phyloP scores from a whole-genome alignment of 2,329 filamentous ascomycete species.

The Aplosporella prunicola region DNA sequence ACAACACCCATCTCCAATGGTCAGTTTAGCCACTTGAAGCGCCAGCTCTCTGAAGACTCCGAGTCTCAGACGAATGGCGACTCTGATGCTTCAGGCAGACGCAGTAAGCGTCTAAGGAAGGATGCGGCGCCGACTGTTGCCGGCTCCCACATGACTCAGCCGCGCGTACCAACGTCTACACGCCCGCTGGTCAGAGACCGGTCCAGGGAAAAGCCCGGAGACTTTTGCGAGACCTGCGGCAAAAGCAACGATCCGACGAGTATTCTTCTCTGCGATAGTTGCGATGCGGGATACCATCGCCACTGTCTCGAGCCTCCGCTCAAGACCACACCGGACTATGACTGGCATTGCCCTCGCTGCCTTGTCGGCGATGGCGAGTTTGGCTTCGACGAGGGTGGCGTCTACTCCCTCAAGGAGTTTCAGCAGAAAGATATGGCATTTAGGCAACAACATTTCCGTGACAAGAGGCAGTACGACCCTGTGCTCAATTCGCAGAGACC shows the following conservation, averaged over 20 bases:
- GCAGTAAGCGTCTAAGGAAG: slow-evolving; percentile 91
- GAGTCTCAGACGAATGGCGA: slow-evolving; percentile 54
- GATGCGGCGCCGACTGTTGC: slow-evolving; percentile 69
- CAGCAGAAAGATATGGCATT: slow-evolving; percentile 94
- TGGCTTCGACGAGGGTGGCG: slow-evolving; percentile 90
- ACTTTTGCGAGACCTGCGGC: slow-evolving; percentile 74
- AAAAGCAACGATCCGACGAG: slow-evolving; percentile 62
- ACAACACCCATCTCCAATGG: slow-evolving; percentile 42
- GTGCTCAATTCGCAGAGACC: slow-evolving; percentile 69
- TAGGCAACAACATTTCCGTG: slow-evolving; percentile 87
- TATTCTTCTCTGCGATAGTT: slow-evolving; percentile 80
- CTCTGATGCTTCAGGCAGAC: slow-evolving; percentile 45
- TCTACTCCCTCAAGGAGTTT: slow-evolving; percentile 92
- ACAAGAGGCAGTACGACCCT: slow-evolving; percentile 80
- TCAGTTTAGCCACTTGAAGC: slow-evolving; percentile 57
- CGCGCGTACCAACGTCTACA: slow-evolving; percentile 67
- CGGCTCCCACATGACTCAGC: slow-evolving; percentile 92
- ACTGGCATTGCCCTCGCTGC: slow-evolving; percentile 95
- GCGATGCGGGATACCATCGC: slow-evolving; percentile 80
- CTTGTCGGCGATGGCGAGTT: slow-evolving; percentile 94
- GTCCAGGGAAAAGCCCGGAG: slow-evolving; percentile 47
- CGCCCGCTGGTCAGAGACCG: slow-evolving; percentile 40
- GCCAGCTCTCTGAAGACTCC: slow-evolving; percentile 49
- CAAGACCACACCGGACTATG: slow-evolving; percentile 64
- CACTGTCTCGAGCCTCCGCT: slow-evolving; percentile 81